Evolutionary conservation across 345 rosid genomes (phyloP), one percentile per base, ranked within the genome.

Genomic region (Bruguiera gymnorhiza): DNA sequence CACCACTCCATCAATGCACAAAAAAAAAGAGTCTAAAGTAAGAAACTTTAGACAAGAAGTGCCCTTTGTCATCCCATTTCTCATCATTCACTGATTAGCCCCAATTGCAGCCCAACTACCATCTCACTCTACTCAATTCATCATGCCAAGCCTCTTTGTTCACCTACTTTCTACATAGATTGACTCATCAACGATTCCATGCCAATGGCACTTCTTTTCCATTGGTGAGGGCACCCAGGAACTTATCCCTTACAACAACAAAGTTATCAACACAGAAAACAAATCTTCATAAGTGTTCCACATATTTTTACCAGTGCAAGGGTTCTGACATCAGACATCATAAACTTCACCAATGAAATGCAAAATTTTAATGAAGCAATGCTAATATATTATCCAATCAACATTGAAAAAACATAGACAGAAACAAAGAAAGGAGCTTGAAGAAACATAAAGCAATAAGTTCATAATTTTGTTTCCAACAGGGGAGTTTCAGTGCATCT

Each of bases 151-250:
- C 13, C 26, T 31, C 15, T 60, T 34, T 21, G 24, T 36, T 54
- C 61, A 66, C 60, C 23, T 13, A 29, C 50, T 66, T 54, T 26
- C 52, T 55, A 37, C 34, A 23, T 19, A 56, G 63, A 67, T 37
- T 24, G 9, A 39, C 62, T 23, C 34, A 1, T 29, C 26, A 34
- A 26, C 57, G 0, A 30, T 0, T 54, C 8, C 60, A 34, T 60
- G 21, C 70, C 55, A 30, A 20, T n/a, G 21, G 61, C n/a, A 53
- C 4, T 29, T 21, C 37, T 1, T 23, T 6, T 10, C 29, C 23
- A 32, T 20, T 46, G 20, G 32, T 37, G 8, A 27, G 36, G 9
- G 31, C 16, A 30, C 59, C 50, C 3, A 11, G 50, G 50, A 43
- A 29, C 18, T 51, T 21, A 51, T 51, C 68, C 36, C n/a, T 24